These are phyloP conservation scores for Hippophae gyantsensis DNA, from an alignment of 306 rosid species.

Conservation along the genomic window DNA sequence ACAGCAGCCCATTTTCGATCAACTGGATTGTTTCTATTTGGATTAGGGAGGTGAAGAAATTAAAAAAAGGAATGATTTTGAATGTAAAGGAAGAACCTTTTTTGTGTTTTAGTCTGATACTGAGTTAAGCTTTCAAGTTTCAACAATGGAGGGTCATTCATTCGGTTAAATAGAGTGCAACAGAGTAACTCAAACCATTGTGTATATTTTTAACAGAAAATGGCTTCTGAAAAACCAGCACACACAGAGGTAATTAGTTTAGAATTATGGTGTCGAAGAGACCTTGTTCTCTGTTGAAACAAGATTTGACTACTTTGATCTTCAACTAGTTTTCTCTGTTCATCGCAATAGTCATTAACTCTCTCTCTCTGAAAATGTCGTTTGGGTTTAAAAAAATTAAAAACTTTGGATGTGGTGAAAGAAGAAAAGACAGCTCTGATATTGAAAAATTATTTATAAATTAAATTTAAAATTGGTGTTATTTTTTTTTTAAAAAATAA, in stretches of 20 bases:
- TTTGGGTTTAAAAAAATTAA: too few species aligned
- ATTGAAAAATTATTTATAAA: too few species aligned
- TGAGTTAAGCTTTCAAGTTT: conserved; percentile 7
- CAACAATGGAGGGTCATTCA: conserved; percentile 2
- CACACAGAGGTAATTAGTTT: not conserved
- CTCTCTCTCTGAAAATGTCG: not conserved
- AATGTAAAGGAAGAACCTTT: not conserved
- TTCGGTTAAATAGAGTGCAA: not conserved
- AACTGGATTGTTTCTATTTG: not conserved
- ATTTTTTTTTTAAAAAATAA: too few species aligned
- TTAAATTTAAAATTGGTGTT: too few species aligned
- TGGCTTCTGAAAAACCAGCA: not conserved
- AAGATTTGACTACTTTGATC: conserved; percentile 8
- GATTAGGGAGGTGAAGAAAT: not conserved
- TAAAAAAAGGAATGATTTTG: not conserved
- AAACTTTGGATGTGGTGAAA: too few species aligned
- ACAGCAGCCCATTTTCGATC: conserved; percentile 71
- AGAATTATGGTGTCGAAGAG: not conserved
- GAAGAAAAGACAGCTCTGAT: too few species aligned
- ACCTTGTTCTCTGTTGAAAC: not conserved
- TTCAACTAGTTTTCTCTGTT: not conserved
- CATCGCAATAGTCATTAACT: not conserved
- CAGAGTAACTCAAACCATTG: not conserved
- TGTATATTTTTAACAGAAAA: not conserved
- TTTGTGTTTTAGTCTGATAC: not conserved